Evolutionary conservation across 2,329 filamentous ascomycete species (phyloP).

Genomic region (Exophiala phaeomuriformis): DNA sequence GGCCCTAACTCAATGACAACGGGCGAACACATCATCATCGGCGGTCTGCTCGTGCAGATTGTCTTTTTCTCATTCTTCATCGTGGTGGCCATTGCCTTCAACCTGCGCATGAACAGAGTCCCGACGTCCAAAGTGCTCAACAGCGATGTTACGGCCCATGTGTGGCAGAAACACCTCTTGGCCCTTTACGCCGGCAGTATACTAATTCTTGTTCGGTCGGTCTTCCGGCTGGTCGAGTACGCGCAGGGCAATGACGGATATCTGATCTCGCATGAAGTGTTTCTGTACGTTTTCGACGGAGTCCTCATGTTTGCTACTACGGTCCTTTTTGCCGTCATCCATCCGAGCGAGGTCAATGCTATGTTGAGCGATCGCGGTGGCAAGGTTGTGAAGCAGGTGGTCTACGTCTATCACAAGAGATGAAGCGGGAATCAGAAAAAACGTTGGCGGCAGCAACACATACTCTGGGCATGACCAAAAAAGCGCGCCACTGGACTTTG

Average conservation of each 20-base stretch:
- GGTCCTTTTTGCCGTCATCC: slow-evolving; percentile 10
- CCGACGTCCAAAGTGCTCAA: slow-evolving; percentile 2
- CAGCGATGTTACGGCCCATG: neutral
- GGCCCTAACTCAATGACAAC: slow-evolving; percentile 24
- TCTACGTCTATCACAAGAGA: neutral
- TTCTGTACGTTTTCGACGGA: slow-evolving; percentile 32
- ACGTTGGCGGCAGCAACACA: too few relatives aligned
- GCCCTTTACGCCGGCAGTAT: slow-evolving; percentile 27
- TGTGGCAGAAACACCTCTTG: slow-evolving; percentile 35
- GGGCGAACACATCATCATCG: slow-evolving; percentile 41
- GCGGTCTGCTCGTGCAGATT: slow-evolving; percentile 44
- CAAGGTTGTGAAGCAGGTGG: slow-evolving; percentile 3
- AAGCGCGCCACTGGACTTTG: too few relatives aligned
- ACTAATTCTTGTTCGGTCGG: slow-evolving; percentile 30
- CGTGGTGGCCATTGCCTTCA: slow-evolving; percentile 35
- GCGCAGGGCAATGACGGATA: slow-evolving; percentile 30
- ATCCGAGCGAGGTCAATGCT: slow-evolving; percentile 12
- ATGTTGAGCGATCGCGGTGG: slow-evolving; percentile 4
- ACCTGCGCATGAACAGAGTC: neutral
- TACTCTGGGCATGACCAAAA: too few relatives aligned
- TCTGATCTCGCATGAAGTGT: slow-evolving; percentile 30
- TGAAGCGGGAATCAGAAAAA: too few relatives aligned
- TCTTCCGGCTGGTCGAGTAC: slow-evolving; percentile 32
- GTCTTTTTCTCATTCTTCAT: slow-evolving; percentile 47
- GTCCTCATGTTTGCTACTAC: slow-evolving; percentile 27